Evolutionary conservation across 2,329 filamentous ascomycete species (phyloP).

Genomic region (Parafenestella ontariensis): DNA sequence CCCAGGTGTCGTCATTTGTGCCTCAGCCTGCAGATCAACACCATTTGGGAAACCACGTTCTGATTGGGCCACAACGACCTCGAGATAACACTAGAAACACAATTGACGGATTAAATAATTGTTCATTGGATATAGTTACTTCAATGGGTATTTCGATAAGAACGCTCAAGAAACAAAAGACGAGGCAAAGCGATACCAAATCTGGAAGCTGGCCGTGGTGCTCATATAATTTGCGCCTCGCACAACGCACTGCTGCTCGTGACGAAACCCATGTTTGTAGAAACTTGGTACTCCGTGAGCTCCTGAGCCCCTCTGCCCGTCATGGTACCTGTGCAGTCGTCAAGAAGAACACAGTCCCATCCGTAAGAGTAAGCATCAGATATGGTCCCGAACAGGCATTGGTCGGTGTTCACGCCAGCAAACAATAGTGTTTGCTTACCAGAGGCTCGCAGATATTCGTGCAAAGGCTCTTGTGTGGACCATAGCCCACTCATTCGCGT

Average conservation of each 20-base stretch:
- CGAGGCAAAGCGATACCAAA: background rate
- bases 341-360: constrained; percentile 52
- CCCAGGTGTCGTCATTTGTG: constrained; percentile 40
- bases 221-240: constrained; percentile 22
- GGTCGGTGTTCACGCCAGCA: constrained; percentile 53
- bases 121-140: constrained; percentile 1
- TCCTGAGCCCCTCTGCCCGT: constrained; percentile 49
- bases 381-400: constrained; percentile 52
- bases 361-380: constrained; percentile 52
- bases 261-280: constrained; percentile 54
- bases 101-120: background rate
- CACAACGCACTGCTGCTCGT: constrained; percentile 46
- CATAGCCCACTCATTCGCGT: constrained; percentile 53
- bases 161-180: constrained; percentile 3
- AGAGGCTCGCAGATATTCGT: constrained; percentile 50
- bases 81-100: background rate
- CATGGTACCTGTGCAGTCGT: constrained; percentile 53
- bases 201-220: background rate
- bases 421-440: constrained; percentile 53
- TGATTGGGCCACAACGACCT: constrained; percentile 16
- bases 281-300: constrained; percentile 51
- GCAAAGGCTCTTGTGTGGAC: constrained; percentile 50
- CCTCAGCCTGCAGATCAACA: constrained; percentile 35
- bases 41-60: constrained; percentile 10
- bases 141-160: constrained; percentile 18